These are phyloP conservation scores for Hibiscus tridactylites DNA, from an alignment of 345 rosid species.

Conservation along the genomic window DNA sequence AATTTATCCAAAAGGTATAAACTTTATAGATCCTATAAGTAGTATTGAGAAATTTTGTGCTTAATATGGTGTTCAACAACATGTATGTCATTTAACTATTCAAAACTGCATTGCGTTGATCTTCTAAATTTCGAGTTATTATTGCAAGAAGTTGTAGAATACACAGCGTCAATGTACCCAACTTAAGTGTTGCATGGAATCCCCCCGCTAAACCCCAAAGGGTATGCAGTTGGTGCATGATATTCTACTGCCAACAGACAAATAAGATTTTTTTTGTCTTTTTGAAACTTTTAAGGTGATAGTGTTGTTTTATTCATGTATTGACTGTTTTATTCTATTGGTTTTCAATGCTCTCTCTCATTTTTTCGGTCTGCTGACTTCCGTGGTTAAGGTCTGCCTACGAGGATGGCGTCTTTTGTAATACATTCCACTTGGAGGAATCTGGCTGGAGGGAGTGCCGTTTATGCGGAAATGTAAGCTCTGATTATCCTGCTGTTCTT, in stretches of 20 bases:
- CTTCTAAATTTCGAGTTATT: conserved; percentile 1
- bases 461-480: conserved; percentile 51
- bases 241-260: not conserved
- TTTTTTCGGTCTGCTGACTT: not conserved
- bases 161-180: not conserved
- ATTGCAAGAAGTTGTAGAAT: not conserved
- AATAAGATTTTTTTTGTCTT: no score
- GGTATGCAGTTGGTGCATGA: conserved; percentile 3
- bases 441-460: conserved; percentile 90
- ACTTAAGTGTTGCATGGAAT: not conserved
- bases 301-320: not conserved
- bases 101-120: not conserved
- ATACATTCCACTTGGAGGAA: conserved; percentile 64
- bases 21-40: not conserved
- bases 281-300: not conserved
- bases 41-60: not conserved
- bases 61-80: not conserved
- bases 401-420: conserved; percentile 56
- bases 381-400: conserved; percentile 51
- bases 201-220: not conserved
- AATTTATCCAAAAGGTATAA: not conserved
- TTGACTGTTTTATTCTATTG: not conserved
- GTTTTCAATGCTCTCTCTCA: not conserved
- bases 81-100: not conserved
- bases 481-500: not conserved